These are phyloP conservation scores for Pyrrhoderma noxium DNA, from an alignment of 1,284 basidiomycete species.

Conservation along the genomic window DNA sequence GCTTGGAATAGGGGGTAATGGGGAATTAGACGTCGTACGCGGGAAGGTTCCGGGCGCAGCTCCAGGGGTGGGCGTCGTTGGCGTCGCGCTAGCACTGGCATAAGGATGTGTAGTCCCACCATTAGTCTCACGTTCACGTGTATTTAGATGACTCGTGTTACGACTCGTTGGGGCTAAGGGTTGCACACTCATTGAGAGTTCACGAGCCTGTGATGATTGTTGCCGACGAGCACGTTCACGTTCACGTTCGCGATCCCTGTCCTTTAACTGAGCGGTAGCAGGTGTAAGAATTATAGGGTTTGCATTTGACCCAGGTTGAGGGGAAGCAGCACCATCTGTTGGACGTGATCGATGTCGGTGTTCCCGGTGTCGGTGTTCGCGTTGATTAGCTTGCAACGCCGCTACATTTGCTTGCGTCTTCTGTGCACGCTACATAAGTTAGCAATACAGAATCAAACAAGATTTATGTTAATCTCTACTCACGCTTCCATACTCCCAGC, in stretches of 20 bases:
- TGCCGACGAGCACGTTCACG: constrained; percentile 33
- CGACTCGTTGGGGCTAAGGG: constrained; percentile 53
- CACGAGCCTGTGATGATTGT: constrained; percentile 28
- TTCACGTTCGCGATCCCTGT: constrained; percentile 36
- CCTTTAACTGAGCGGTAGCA: constrained; percentile 56
- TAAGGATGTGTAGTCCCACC: constrained; percentile 16
- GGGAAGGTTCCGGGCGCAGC: constrained; percentile 8
- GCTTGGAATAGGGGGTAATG: constrained; percentile 15
- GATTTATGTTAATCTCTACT: constrained; percentile 23
- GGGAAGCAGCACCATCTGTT: constrained; percentile 36
- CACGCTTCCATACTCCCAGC: constrained; percentile 79
- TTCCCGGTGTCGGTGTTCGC: constrained; percentile 48
- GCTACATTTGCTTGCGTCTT: constrained; percentile 39
- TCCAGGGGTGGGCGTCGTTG: constrained; percentile 5
- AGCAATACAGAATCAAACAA: not conserved
- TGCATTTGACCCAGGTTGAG: constrained; percentile 31
- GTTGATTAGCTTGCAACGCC: constrained; percentile 47
- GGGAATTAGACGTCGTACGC: constrained; percentile 15
- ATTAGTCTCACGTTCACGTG: constrained; percentile 3
- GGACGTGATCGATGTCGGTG: constrained; percentile 49
- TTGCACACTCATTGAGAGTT: constrained; percentile 51
- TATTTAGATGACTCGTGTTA: constrained; percentile 47
- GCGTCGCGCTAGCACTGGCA: constrained; percentile 16
- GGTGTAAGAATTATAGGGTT: constrained; percentile 57
- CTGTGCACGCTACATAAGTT: constrained; percentile 12